Conservation (phyloP, 805 yeast genomes). For the Naumovozyma castellii region DNA sequence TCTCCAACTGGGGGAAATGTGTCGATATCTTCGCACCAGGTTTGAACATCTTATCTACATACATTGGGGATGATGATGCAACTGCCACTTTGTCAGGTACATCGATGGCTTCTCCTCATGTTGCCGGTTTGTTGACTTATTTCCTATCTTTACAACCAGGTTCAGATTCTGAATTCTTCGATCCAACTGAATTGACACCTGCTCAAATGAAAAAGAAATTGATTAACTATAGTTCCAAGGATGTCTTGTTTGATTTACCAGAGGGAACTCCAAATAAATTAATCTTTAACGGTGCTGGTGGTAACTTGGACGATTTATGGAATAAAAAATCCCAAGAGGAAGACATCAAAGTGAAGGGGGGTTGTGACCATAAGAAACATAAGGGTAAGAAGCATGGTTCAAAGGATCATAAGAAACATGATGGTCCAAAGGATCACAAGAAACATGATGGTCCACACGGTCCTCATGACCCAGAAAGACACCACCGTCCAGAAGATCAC, state of each 20-base stretch:
- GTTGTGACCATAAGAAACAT: too few species aligned
- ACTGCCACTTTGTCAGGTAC: constrained; percentile 88
- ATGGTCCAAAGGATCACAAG: background rate
- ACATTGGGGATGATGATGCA: constrained; percentile 57
- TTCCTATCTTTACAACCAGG: constrained; percentile 80
- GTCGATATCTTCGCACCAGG: constrained; percentile 98
- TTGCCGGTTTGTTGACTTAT: constrained; percentile 84
- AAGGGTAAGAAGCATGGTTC: background rate
- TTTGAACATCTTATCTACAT: constrained; percentile 74
- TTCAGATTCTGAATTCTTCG: constrained; percentile 51
- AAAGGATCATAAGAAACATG: background rate
- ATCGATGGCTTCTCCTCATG: constrained; percentile 97
- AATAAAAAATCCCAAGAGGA: background rate
- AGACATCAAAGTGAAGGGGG: background rate
- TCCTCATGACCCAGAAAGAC: background rate
- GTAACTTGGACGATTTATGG: constrained; percentile 61
- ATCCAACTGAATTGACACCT: constrained; percentile 54
- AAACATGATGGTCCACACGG: too few species aligned
- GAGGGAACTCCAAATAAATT: constrained; percentile 67
- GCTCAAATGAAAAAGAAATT: constrained; percentile 68
- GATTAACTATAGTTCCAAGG: constrained; percentile 57
- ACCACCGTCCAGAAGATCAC: background rate
- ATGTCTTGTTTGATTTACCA: constrained; percentile 52
- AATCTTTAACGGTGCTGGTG: constrained; percentile 78
- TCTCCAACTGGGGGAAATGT: constrained; percentile 92